phyloP scores from a whole-genome alignment of 2,329 filamentous ascomycete genomes.

The Exophiala xenobiotica region DNA sequence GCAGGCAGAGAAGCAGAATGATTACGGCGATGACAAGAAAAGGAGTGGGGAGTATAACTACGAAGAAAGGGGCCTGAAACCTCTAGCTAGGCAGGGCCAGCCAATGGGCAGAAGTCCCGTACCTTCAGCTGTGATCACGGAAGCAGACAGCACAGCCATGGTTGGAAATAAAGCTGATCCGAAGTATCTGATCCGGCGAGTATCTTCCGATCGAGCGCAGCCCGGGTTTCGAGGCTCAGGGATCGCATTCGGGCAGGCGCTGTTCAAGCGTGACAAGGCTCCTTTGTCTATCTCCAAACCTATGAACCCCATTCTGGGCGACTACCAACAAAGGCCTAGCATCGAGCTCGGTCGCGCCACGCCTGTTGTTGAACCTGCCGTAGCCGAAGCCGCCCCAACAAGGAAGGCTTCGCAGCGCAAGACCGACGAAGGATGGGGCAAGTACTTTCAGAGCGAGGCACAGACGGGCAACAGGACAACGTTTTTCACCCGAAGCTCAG shows the following conservation, averaged over 20 bases:
- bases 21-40: slow-evolving; percentile 59
- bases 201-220: slow-evolving; percentile 23
- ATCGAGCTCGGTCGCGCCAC: slow-evolving; percentile 30
- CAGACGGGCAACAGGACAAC: slow-evolving; percentile 24
- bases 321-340: slow-evolving; percentile 26
- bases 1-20: slow-evolving; percentile 49
- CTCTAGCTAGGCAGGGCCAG: slow-evolving; percentile 42
- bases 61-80: slow-evolving; percentile 47
- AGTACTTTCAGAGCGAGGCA: slow-evolving; percentile 46
- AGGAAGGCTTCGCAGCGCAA: slow-evolving; percentile 37
- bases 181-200: slow-evolving; percentile 34
- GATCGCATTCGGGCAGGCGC: slow-evolving; percentile 22
- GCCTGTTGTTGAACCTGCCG: slow-evolving; percentile 16
- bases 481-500: slow-evolving; percentile 17
- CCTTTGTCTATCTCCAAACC: slow-evolving; percentile 29
- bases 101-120: slow-evolving; percentile 47
- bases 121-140: slow-evolving; percentile 36
- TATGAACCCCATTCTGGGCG: slow-evolving; percentile 28
- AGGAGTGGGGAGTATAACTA: slow-evolving; percentile 37
- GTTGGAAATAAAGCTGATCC: slow-evolving; percentile 39
- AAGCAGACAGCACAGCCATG: slow-evolving; percentile 35
- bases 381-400: slow-evolving; percentile 6
- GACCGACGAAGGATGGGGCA: slow-evolving; percentile 50
- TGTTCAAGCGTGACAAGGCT: slow-evolving; percentile 28
- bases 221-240: slow-evolving; percentile 20